Conservation (phyloP, 495 filamentous ascomycete species). For the Lepraria neglecta region DNA sequence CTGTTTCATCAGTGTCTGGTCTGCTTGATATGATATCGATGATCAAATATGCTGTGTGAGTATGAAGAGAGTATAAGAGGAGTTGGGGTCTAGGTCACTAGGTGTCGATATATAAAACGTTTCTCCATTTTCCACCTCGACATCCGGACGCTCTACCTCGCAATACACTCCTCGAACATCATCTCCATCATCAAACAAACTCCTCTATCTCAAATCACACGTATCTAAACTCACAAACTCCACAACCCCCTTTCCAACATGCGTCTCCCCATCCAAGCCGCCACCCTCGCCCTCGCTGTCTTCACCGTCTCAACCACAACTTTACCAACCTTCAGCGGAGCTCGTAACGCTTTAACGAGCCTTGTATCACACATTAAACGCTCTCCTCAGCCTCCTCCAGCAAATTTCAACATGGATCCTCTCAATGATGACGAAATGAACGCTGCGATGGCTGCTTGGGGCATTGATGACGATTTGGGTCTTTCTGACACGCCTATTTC, state of each 20-base stretch:
- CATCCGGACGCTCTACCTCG: no score
- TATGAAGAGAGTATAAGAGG: no score
- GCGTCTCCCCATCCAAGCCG: constrained; percentile 5
- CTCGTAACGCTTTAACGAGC: not conserved
- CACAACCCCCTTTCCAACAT: not conserved
- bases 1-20: no score
- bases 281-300: not conserved
- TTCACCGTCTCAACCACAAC: not conserved
- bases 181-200: not conserved
- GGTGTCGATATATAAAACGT: no score
- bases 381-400: constrained; percentile 2
- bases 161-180: not conserved
- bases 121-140: no score
- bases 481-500: constrained; percentile 6
- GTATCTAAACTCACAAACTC: not conserved
- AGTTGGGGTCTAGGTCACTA: no score
- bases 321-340: not conserved
- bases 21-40: no score
- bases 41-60: no score
- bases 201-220: not conserved
- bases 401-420: not conserved
- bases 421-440: not conserved
- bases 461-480: not conserved
- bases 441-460: not conserved
- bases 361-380: not conserved